Conservation (phyloP, 805 yeast genomes). For the Tanozyma kutaoensis region DNA sequence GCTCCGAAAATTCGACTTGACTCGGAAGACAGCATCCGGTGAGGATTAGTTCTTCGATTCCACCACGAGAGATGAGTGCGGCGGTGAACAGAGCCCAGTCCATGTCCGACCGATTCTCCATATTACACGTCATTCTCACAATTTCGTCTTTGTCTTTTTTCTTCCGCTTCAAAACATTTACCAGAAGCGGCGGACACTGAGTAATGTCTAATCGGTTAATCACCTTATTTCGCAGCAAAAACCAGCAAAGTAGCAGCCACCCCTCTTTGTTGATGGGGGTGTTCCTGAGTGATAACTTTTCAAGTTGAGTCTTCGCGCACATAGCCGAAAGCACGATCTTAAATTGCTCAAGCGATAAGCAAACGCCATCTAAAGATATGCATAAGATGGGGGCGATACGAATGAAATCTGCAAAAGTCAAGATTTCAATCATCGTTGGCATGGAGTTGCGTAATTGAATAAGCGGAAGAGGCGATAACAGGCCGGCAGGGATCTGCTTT, state of each 20-base stretch:
- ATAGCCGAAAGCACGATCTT: conserved; percentile 60
- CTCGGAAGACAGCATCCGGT: conserved; percentile 64
- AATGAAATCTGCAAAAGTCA: conserved; percentile 80
- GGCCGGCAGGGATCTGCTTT: conserved; percentile 68
- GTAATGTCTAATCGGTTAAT: conserved; percentile 56
- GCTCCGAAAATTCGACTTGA: conserved; percentile 36
- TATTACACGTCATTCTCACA: conserved; percentile 32
- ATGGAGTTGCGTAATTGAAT: conserved; percentile 73
- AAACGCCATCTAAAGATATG: conserved; percentile 68
- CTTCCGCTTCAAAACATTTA: conserved; percentile 28
- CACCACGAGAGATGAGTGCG: conserved; percentile 54
- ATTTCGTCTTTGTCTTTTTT: conserved; percentile 11
- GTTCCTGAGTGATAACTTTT: conserved; percentile 66
- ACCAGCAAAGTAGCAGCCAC: conserved; percentile 73
- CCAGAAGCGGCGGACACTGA: conserved; percentile 41
- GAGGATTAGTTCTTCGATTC: conserved; percentile 65
- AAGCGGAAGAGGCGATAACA: conserved; percentile 59
- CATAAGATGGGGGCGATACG: conserved; percentile 74
- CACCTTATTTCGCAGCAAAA: conserved; percentile 48
- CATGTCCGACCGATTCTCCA: conserved; percentile 53
- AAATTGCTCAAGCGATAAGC: conserved; percentile 64
- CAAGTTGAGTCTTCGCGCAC: conserved; percentile 49
- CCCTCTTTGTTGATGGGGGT: conserved; percentile 60
- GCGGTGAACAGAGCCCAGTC: conserved; percentile 74
- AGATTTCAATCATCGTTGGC: conserved; percentile 80